phyloP scores from a whole-genome alignment of 2,329 filamentous ascomycete genomes.

The Penicillium paneum region DNA sequence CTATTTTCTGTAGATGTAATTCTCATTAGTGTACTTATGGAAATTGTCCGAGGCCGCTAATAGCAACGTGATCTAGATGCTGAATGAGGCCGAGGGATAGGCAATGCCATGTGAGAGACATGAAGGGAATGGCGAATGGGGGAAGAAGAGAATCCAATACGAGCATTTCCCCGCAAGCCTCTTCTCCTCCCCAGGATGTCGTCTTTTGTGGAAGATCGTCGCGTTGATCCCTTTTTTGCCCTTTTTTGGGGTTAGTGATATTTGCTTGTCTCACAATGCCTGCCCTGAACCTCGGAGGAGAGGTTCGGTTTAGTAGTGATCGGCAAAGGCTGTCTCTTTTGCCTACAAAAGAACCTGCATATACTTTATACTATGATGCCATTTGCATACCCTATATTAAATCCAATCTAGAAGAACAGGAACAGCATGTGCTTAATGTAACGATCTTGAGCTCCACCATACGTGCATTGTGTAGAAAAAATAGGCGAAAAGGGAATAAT shows the following conservation, averaged over 20 bases:
- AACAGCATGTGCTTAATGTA: slow-evolving; percentile 3
- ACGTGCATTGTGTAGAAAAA: not conserved
- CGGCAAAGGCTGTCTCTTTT: not conserved
- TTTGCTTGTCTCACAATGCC: not conserved
- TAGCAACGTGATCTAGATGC: not conserved
- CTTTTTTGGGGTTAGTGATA: not conserved
- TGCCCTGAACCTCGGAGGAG: slow-evolving; percentile 6
- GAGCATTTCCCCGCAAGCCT: slow-evolving; percentile 6
- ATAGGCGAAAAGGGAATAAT: not conserved
- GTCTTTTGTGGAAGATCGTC: slow-evolving; percentile 6
- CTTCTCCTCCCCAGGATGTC: slow-evolving; percentile 5
- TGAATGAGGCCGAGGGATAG: slow-evolving; percentile 1
- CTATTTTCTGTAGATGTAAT: not conserved
- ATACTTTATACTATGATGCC: not conserved
- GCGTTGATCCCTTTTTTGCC: not conserved
- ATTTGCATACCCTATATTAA: not conserved
- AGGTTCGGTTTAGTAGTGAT: slow-evolving; percentile 15
- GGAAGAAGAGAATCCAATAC: not conserved
- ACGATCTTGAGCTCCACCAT: not conserved
- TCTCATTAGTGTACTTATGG: too few species aligned
- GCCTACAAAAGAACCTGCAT: not conserved
- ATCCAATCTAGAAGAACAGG: not conserved
- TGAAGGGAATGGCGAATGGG: not conserved
- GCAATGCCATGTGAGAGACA: slow-evolving; percentile 2
- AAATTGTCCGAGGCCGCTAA: slow-evolving; percentile 1